A percentile compares a stretch with the other conserved stretches of the same genome.
Evolutionary conservation across 2,329 filamentous ascomycete genomes (phyloP).

Genomic region (Cadophora sp.): DNA sequence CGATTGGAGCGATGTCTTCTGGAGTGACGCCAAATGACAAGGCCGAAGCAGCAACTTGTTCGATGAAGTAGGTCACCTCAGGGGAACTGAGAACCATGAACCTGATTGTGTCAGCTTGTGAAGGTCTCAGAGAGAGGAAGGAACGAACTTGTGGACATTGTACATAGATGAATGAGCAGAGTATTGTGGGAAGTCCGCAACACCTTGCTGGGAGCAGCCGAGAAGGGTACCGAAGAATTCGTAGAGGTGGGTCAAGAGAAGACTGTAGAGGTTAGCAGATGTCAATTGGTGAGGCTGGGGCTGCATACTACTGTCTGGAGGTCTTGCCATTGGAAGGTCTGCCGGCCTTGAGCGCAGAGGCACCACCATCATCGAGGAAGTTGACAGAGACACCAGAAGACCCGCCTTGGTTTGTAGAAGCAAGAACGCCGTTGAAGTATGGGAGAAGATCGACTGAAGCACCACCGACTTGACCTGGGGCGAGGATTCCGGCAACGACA

Average conservation of each 20-base stretch:
- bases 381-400: conserved; percentile 57
- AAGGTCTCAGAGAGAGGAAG: background rate
- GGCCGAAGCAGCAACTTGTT: conserved; percentile 62
- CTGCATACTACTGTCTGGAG: conserved; percentile 61
- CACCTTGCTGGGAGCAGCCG: conserved; percentile 59
- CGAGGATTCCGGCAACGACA: conserved; percentile 63
- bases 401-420: conserved; percentile 59
- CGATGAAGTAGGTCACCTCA: conserved; percentile 65
- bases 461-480: conserved; percentile 56
- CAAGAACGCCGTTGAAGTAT: conserved; percentile 64
- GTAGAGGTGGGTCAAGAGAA: conserved; percentile 66
- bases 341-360: conserved; percentile 60
- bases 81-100: conserved; percentile 62
- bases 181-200: conserved; percentile 58
- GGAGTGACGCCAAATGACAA: conserved; percentile 64
- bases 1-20: conserved; percentile 58
- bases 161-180: conserved; percentile 55
- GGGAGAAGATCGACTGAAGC: conserved; percentile 61
- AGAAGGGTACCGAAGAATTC: conserved; percentile 65
- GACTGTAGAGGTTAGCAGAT: conserved; percentile 39
- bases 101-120: conserved; percentile 31
- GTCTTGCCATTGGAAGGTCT: conserved; percentile 57
- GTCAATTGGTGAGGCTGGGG: background rate
- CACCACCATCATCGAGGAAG: conserved; percentile 67
- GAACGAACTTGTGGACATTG: conserved; percentile 56